A percentile compares a stretch with the other conserved stretches of the same genome.
Conservation (phyloP, 495 filamentous ascomycete species). For the Mycothermus thermophilus region DNA sequence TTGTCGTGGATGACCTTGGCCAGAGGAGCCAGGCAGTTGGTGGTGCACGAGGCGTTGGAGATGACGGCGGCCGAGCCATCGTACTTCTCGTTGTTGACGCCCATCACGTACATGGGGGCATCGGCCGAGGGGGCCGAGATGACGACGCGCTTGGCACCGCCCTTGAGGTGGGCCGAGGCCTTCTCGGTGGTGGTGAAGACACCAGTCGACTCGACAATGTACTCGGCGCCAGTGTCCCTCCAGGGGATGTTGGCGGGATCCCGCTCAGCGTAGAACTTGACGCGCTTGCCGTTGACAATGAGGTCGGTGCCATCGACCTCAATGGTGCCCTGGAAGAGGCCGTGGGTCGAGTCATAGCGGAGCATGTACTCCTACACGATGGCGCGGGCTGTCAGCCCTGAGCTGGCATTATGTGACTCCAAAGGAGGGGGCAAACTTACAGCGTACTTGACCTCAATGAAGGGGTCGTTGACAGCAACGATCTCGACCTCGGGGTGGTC, state of each 20-base stretch:
- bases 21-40: constrained; percentile 97
- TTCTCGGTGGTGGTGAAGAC: constrained; percentile 98
- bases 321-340: constrained; percentile 86
- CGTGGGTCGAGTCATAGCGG: constrained; percentile 96
- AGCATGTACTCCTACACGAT: constrained; percentile 86
- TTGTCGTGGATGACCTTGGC: constrained; percentile 99
- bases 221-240: constrained; percentile 75
- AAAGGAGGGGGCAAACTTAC: constrained; percentile 46
- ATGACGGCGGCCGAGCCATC: constrained; percentile 77
- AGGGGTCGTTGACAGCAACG: constrained; percentile 96
- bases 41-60: constrained; percentile 99
- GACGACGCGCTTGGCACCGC: constrained; percentile 98
- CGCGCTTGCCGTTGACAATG: constrained; percentile 83
- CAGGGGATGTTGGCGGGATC: constrained; percentile 89
- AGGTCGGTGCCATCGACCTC: constrained; percentile 61
- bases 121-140: constrained; percentile 98
- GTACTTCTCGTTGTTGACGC: constrained; percentile 92
- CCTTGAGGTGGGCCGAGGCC: constrained; percentile 90
- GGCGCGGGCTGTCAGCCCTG: constrained; percentile 10
- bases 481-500: constrained; percentile 74
- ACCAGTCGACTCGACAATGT: constrained; percentile 97
- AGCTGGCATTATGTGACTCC: constrained; percentile 1
- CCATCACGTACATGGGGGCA: constrained; percentile 99
- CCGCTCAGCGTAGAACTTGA: constrained; percentile 90
- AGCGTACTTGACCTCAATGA: constrained; percentile 96